Percentiles rank a stretch among this genome's conserved stretches.
These are phyloP conservation scores for Sporothrix phasma DNA, from an alignment of 2,329 filamentous ascomycete genomes.

Conservation along the genomic window DNA sequence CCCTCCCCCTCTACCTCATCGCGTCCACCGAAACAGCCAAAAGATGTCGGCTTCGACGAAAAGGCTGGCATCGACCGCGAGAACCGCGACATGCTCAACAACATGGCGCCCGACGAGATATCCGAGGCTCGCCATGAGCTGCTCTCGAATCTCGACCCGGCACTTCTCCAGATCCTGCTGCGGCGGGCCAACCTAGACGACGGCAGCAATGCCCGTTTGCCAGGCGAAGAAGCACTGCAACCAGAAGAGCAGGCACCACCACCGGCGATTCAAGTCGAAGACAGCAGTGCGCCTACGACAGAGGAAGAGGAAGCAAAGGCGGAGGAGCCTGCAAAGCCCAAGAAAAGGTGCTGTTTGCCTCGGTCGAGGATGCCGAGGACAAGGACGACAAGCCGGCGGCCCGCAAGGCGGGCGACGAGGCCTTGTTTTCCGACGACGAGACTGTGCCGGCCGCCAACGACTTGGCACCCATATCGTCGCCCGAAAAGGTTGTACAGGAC, in stretches of 20 bases:
- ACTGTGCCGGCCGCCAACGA: conserved; percentile 30
- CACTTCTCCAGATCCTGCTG: conserved; percentile 66
- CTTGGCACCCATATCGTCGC: conserved; percentile 32
- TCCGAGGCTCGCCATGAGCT: conserved; percentile 70
- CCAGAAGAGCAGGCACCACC: not conserved
- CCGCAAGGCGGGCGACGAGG: not conserved
- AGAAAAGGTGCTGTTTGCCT: conserved; percentile 24
- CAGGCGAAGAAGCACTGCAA: conserved; percentile 4
- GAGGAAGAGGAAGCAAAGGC: conserved; percentile 10
- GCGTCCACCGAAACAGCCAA: not conserved
- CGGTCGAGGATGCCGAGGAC: conserved; percentile 9
- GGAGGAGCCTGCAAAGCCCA: conserved; percentile 18
- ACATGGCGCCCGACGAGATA: conserved; percentile 77
- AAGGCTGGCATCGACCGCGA: conserved; percentile 68
- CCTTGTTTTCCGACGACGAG: not conserved
- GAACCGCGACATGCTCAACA: conserved; percentile 61
- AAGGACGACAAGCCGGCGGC: not conserved
- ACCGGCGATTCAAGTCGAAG: conserved; percentile 9
- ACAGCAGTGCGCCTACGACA: not conserved
- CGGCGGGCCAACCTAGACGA: conserved; percentile 68
- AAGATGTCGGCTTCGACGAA: conserved; percentile 38
- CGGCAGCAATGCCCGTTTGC: conserved; percentile 28
- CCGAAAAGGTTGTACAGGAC: conserved; percentile 20
- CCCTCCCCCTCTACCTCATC: not conserved
- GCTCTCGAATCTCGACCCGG: conserved; percentile 64